A percentile compares a stretch with the other conserved stretches of the same genome.
Conservation (phyloP, 257 asterid genomes). For the Solanum arcanum region DNA sequence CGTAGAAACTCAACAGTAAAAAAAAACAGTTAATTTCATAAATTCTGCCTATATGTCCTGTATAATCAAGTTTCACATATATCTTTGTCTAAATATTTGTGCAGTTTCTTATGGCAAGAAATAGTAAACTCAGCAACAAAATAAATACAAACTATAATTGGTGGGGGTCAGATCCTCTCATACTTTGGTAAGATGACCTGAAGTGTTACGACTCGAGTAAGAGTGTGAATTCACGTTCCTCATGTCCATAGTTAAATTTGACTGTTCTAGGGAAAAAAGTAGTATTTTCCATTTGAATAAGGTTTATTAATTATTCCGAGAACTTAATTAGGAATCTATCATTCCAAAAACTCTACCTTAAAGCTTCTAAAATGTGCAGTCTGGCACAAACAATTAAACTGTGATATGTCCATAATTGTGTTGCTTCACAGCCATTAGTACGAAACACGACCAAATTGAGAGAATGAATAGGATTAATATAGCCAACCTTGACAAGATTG, state of each 20-base stretch:
- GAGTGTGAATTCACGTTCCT: background rate
- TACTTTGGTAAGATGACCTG: background rate
- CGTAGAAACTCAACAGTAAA: background rate
- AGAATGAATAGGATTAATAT: background rate
- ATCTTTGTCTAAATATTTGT: background rate
- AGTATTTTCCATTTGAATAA: background rate
- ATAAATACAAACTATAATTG: background rate
- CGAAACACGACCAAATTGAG: background rate
- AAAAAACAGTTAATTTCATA: background rate
- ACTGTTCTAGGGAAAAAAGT: background rate
- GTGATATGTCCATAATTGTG: background rate
- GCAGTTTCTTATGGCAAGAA: background rate
- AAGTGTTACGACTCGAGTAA: background rate
- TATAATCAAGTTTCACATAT: background rate
- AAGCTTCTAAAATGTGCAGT: background rate
- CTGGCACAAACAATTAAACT: background rate
- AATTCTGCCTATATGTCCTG: background rate
- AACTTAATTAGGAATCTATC: background rate
- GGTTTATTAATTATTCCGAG: background rate
- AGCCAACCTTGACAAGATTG: background rate
- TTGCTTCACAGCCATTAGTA: background rate
- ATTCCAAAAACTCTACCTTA: background rate
- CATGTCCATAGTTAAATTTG: background rate
- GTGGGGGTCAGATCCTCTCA: background rate
- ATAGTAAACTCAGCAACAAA: background rate